Conservation (phyloP, 2,329 filamentous ascomycete species). For the Exophiala sp. region DNA sequence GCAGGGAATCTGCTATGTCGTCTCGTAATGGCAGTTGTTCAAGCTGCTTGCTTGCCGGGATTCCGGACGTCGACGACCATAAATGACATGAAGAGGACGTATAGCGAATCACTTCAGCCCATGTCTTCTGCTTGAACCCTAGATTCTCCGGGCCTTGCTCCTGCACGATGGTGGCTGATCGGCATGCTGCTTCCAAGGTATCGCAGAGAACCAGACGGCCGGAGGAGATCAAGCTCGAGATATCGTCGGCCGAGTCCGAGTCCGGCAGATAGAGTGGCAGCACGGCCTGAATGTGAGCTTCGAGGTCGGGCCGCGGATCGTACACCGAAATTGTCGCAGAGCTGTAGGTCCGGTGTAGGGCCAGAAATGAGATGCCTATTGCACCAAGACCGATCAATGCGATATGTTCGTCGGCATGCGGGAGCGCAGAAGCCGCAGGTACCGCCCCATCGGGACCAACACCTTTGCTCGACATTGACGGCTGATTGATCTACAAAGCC, state of each 20-base stretch:
- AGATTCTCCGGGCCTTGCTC: slow-evolving; percentile 54
- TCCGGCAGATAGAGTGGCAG: slow-evolving; percentile 41
- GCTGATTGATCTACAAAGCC: no score
- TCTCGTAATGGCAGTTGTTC: slow-evolving; percentile 31
- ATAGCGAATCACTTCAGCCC: slow-evolving; percentile 46
- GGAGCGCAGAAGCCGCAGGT: neutral
- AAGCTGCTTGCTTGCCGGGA: slow-evolving; percentile 48
- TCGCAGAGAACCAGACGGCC: slow-evolving; percentile 36
- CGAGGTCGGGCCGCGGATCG: slow-evolving; percentile 47
- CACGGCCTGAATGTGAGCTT: slow-evolving; percentile 39
- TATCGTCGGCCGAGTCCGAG: slow-evolving; percentile 24
- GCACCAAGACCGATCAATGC: slow-evolving; percentile 38
- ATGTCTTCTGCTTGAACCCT: slow-evolving; percentile 48
- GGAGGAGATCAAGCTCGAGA: slow-evolving; percentile 22
- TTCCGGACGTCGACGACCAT: slow-evolving; percentile 55
- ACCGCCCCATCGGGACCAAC: no score
- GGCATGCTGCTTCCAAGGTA: slow-evolving; percentile 39
- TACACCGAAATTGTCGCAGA: slow-evolving; percentile 42
- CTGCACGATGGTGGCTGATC: slow-evolving; percentile 49
- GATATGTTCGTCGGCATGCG: slow-evolving; percentile 26
- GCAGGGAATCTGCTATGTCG: neutral
- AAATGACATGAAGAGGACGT: slow-evolving; percentile 44
- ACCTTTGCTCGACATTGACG: no score
- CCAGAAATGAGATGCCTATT: slow-evolving; percentile 53
- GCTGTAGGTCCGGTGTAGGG: slow-evolving; percentile 46